A percentile compares a stretch with the other conserved stretches of the same genome.
Evolutionary conservation across 2,329 filamentous ascomycete genomes (phyloP).

Genomic region (Colletotrichum costaricense): DNA sequence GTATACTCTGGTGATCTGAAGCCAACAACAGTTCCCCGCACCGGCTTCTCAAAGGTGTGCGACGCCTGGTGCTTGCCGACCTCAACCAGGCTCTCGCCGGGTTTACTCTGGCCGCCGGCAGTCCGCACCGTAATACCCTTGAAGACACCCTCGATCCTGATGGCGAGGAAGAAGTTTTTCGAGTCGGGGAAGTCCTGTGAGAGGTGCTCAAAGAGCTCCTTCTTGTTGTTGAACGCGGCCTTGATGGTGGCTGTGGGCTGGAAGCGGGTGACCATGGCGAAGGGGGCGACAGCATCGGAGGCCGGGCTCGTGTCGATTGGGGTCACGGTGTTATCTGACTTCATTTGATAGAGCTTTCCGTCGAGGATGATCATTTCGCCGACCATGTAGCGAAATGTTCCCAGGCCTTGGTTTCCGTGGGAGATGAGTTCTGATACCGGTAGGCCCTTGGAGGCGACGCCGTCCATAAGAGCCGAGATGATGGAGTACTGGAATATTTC

Average conservation of each 20-base stretch:
- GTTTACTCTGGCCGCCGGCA: slow-evolving; percentile 43
- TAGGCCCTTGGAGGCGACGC: slow-evolving; percentile 46
- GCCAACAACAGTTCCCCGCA: slow-evolving; percentile 44
- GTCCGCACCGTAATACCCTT: slow-evolving; percentile 44
- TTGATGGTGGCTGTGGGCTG: slow-evolving; percentile 36
- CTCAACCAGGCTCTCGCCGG: slow-evolving; percentile 42
- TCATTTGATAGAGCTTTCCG: slow-evolving; percentile 48
- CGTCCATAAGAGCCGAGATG: slow-evolving; percentile 49
- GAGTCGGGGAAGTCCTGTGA: slow-evolving; percentile 39
- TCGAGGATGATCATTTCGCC: slow-evolving; percentile 50
- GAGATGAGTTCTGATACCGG: slow-evolving; percentile 43
- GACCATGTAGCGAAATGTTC: slow-evolving; percentile 47
- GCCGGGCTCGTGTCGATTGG: slow-evolving; percentile 38
- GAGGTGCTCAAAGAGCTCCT: slow-evolving; percentile 40
- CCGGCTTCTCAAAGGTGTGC: slow-evolving; percentile 41
- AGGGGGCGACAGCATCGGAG: slow-evolving; percentile 43
- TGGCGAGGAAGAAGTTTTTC: slow-evolving; percentile 44
- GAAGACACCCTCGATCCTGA: slow-evolving; percentile 46
- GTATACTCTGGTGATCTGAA: slow-evolving; percentile 46
- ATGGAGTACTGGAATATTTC: slow-evolving; percentile 49
- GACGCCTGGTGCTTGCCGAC: slow-evolving; percentile 43
- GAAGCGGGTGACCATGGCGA: slow-evolving; percentile 48
- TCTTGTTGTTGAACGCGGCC: slow-evolving; percentile 42
- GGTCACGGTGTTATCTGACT: slow-evolving; percentile 45
- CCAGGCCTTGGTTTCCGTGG: slow-evolving; percentile 48